Conservation (phyloP, 495 filamentous ascomycete species). For the Hapsidospora chrysogenum region DNA sequence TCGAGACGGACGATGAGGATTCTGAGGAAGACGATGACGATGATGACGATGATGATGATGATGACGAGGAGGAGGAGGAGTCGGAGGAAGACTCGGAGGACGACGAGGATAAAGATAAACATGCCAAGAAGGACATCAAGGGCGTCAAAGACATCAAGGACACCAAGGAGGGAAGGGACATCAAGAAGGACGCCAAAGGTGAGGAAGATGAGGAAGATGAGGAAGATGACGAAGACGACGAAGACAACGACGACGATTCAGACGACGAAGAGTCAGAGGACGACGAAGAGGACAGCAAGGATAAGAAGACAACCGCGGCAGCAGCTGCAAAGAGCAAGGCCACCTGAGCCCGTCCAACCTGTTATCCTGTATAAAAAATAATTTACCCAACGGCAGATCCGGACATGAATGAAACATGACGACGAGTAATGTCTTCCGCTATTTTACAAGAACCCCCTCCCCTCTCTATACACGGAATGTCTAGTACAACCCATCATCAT, state of each 20-base stretch:
- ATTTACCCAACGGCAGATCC: not conserved
- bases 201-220: constrained; percentile 11
- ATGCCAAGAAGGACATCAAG: constrained; percentile 8
- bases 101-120: constrained; percentile 8
- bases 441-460: no score
- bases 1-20: constrained; percentile 13
- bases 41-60: not conserved
- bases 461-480: not conserved
- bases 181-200: constrained; percentile 7
- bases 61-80: constrained; percentile 11
- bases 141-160: constrained; percentile 1
- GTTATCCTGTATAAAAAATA: not conserved
- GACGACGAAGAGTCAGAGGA: constrained; percentile 13
- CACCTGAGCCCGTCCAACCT: not conserved
- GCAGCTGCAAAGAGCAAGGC: not conserved
- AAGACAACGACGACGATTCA: constrained; percentile 10
- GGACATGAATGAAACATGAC: no score
- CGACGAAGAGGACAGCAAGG: constrained; percentile 9
- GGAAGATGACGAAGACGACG: constrained; percentile 10
- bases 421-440: no score
- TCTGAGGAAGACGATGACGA: constrained; percentile 9
- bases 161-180: not conserved
- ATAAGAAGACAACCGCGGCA: constrained; percentile 2
- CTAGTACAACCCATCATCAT: constrained; percentile 15
- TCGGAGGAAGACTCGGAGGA: constrained; percentile 17